Base-by-base conservation (phyloP, 352 stramenopile genomes). In the Pythium volutum region DNA sequence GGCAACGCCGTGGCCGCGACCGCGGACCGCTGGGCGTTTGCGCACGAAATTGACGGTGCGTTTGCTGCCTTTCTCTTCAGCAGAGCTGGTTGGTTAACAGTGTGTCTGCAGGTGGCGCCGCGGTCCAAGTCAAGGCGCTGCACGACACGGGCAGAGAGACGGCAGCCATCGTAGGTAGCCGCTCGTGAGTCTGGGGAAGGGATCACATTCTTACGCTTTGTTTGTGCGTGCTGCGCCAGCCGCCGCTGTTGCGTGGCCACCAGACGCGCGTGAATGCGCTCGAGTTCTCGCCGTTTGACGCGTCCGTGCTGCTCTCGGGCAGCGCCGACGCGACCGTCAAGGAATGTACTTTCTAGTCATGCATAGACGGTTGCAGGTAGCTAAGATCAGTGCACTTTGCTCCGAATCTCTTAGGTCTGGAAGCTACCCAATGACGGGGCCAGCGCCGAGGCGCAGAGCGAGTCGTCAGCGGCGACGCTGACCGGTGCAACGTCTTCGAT, bases 121-220 rank as follows among this genome's bases (percentile, higher is more conserved):
- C 76, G 22, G 77, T 93, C 31, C 81, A 89, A 29, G 66, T 93
- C 20, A 88, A 91, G 55, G 9, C 33, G 23, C 55, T 89, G 9
- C 39, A 23, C 22, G 67, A 86, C 29, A 78, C 67, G 14, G 81
- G 80, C 62, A 81, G 79, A 39, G 49, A 76, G 15, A 54, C 67
- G 1, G 39, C 54, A 2, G 45, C 51, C 9, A 73, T 63, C 33
- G 74, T 82, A 64, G n/a, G 62, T 50, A 22, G 16, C 10, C 9
- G 8, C 7, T 9, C 18, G 18, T 12, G 2, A 23, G 31, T 42
- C 45, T 38, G 4, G 41, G n/a, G 16, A 20, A 54, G 26, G 31
- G 47, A 12, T 23, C 25, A 3, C 14, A 18, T 2, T 41, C 4
- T 41, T 12, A 54, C 42, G 20, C 42, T 48, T 11, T 48, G 7